Percentiles rank a stretch among this genome's conserved stretches.
Conservation (phyloP, 257 asterid genomes). For the Ilex asprella region DNA sequence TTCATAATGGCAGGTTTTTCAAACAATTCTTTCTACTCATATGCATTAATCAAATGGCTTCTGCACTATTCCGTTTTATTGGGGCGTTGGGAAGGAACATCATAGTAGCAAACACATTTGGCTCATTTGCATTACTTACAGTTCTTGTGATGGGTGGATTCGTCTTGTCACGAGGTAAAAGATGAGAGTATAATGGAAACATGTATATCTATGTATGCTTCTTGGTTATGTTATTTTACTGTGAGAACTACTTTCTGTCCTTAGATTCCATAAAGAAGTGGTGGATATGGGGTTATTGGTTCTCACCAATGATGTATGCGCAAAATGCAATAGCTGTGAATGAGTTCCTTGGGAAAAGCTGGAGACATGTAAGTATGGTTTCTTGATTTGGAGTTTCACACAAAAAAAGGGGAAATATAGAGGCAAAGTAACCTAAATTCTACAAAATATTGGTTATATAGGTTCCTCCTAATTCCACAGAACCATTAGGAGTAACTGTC, state of each 20-base stretch:
- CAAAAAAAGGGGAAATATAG: no score
- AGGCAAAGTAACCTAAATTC: no score
- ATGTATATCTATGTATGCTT: no score
- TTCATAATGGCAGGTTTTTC: slow-evolving; percentile 42
- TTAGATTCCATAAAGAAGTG: slow-evolving; percentile 45
- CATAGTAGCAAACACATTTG: slow-evolving; percentile 62
- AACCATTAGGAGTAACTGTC: slow-evolving; percentile 25
- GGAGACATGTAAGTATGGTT: slow-evolving; percentile 63
- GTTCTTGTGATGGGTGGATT: slow-evolving; percentile 59
- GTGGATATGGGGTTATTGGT: slow-evolving; percentile 86
- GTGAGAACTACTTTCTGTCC: background rate
- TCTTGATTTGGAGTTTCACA: background rate
- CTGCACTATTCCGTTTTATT: slow-evolving; percentile 52
- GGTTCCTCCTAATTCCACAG: slow-evolving; percentile 21
- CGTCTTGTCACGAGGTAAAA: slow-evolving; percentile 59
- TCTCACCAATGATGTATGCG: slow-evolving; percentile 79
- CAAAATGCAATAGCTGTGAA: slow-evolving; percentile 72
- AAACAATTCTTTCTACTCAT: slow-evolving; percentile 46
- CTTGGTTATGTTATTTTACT: background rate
- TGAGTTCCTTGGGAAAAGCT: slow-evolving; percentile 71
- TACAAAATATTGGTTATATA: slow-evolving; percentile 1
- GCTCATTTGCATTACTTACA: slow-evolving; percentile 44
- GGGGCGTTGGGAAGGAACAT: slow-evolving; percentile 58
- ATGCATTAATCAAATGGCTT: slow-evolving; percentile 45
- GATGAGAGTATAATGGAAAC: no score